Conservation (phyloP, 2,329 filamentous ascomycete genomes). For the Ophiostoma pallidulum region DNA sequence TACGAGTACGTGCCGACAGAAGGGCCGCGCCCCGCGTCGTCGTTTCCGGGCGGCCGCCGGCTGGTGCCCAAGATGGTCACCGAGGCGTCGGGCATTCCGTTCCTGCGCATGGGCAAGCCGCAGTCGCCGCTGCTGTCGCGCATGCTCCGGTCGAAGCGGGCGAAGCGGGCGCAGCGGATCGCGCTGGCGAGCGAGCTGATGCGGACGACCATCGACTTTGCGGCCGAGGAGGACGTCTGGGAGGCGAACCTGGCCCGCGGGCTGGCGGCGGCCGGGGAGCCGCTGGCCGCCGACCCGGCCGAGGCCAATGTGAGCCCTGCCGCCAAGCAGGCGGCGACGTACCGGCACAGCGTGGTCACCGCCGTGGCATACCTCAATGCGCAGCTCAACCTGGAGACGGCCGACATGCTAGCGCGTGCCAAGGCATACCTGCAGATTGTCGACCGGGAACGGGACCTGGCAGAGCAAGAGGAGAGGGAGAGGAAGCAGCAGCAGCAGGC, state of each 20-base stretch:
- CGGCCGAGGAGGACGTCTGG: conserved; percentile 40
- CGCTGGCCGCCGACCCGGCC: neutral
- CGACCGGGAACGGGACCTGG: conserved; percentile 29
- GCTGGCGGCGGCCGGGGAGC: conserved; percentile 25
- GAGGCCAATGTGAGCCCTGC: neutral
- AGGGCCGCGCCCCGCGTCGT: conserved; percentile 38
- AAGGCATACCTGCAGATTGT: conserved; percentile 32
- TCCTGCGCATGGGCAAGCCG: conserved; percentile 57
- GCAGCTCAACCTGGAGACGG: conserved; percentile 24
- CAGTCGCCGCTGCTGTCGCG: conserved; percentile 51
- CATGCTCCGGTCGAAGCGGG: conserved; percentile 43
- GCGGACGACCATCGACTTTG: conserved; percentile 24
- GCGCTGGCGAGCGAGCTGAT: conserved; percentile 29
- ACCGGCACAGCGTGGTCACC: conserved; percentile 19
- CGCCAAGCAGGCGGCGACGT: conserved; percentile 18
- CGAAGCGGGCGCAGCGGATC: conserved; percentile 25
- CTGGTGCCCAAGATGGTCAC: conserved; percentile 48
- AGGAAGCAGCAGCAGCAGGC: conserved; percentile 11
- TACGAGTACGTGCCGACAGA: conserved; percentile 36
- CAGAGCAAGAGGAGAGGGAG: conserved; percentile 23
- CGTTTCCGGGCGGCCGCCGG: conserved; percentile 40
- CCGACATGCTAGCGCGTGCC: conserved; percentile 33
- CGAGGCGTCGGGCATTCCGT: conserved; percentile 47
- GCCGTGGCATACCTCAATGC: conserved; percentile 19
- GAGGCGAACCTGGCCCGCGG: conserved; percentile 31